Conservation (phyloP, 208 protist species). For the Trichomonas tenax region DNA sequence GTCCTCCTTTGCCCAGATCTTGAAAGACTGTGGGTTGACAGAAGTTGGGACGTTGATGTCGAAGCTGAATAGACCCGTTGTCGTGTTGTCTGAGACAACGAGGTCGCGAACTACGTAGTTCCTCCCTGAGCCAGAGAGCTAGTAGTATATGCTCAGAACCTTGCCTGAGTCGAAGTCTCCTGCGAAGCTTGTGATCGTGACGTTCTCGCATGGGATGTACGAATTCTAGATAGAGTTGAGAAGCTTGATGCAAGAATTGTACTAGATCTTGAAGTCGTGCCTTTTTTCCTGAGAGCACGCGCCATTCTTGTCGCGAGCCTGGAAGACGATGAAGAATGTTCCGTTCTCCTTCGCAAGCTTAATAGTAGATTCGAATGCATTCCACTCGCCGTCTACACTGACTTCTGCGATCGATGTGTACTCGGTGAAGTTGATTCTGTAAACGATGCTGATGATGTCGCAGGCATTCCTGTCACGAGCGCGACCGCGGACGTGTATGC, state of each 20-base stretch:
- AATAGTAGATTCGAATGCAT: neutral
- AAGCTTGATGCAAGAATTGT: neutral
- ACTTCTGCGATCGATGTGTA: too few relatives aligned
- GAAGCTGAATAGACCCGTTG: neutral
- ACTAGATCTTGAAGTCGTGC: neutral
- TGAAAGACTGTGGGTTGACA: neutral
- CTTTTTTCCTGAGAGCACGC: neutral
- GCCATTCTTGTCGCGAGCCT: neutral
- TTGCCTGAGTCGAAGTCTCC: neutral
- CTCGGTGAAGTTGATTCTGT: neutral
- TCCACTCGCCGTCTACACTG: too few relatives aligned
- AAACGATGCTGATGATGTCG: neutral
- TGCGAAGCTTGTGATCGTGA: neutral
- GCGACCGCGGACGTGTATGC: neutral
- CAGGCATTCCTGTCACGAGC: neutral
- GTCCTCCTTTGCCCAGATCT: neutral
- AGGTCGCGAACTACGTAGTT: neutral
- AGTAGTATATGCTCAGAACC: neutral
- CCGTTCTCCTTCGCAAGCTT: neutral
- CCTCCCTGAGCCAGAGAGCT: too few relatives aligned
- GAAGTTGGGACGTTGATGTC: neutral
- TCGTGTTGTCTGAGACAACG: neutral
- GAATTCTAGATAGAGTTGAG: neutral
- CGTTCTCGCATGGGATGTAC: neutral
- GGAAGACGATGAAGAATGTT: neutral